These are phyloP conservation scores for Microcyclospora tardicrescens DNA, from an alignment of 2,329 filamentous ascomycete genomes.

Conservation along the genomic window DNA sequence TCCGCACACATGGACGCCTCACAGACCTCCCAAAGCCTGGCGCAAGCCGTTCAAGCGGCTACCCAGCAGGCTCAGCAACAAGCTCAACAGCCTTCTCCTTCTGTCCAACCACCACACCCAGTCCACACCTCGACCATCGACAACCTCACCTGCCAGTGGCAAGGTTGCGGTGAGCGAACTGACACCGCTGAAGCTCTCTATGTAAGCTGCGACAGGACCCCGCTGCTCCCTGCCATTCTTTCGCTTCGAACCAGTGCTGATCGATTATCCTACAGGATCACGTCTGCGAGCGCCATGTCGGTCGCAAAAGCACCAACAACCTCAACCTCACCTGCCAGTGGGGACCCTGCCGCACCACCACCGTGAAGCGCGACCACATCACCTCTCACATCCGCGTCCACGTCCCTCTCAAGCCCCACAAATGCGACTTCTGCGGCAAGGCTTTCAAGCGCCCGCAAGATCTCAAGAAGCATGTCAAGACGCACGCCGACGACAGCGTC, in stretches of 20 bases:
- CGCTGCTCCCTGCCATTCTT: conserved; percentile 1
- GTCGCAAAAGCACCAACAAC: conserved; percentile 98
- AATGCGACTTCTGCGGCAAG: conserved; percentile 97
- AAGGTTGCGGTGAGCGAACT: conserved; percentile 47
- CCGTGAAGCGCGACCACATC: conserved; percentile 97
- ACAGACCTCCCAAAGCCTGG: conserved; percentile 11
- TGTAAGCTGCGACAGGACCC: no score
- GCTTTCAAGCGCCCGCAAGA: conserved; percentile 98
- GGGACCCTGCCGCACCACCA: conserved; percentile 91
- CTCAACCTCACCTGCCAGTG: conserved; percentile 94
- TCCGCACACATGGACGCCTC: conserved; percentile 1
- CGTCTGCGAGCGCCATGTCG: conserved; percentile 95
- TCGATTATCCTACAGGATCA: conserved; percentile 55
- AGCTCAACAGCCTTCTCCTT: conserved; percentile 17
- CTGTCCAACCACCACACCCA: conserved; percentile 18
- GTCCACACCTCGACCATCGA: conserved; percentile 26
- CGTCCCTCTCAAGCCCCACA: conserved; percentile 97
- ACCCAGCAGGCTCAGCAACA: conserved; percentile 10
- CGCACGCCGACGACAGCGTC: conserved; percentile 89
- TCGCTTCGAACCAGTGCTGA: conserved; percentile 2
- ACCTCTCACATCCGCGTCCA: conserved; percentile 98
- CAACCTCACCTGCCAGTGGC: conserved; percentile 47
- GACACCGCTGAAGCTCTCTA: conserved; percentile 49
- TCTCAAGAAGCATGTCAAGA: conserved; percentile 99
- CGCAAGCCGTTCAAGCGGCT: conserved; percentile 17